Base-by-base conservation (phyloP, 176 grass and related monocot species). In the Carex cristatella region DNA sequence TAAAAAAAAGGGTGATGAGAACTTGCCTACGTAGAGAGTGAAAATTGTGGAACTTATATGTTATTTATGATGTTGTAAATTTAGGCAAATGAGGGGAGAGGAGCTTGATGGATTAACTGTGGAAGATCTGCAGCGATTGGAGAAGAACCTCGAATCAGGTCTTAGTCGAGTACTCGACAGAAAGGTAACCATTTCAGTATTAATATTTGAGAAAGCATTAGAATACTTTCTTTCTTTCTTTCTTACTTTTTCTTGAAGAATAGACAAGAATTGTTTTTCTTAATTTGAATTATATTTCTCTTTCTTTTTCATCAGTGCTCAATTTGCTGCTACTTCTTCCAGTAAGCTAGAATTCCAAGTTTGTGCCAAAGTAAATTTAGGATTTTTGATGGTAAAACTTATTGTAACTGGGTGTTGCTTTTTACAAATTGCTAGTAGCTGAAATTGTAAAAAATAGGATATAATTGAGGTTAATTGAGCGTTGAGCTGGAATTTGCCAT, bases 71-170 rank as follows among this genome's bases (percentile, higher is more conserved):
- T 14, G 2, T 69, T 79, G 51, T 55, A 82, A 33, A 32, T 77
- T 62, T 74, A 98, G 96, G 72, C 93, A 91, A 83, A 88, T 98
- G 96, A 95, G 93, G 87, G 96, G 96, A 75, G 91, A 98, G 85
- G 90, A 90, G 56, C 96, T 98, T 88, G 88, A 95, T 42, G 85
- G 83, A 44, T 80, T 95, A 46, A 92, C 83, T 89, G 75, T 92
- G 1, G 93, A 92, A 44, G 88, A 95, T 79, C 74, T 98, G 64
- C 89, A 92, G 49, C 85, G 77, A 76, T 88, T 98, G 69, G 96
- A 98, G 88, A 95, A 66, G 83, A 89, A 90, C 16, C 96, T 98
- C n/a, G 96, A 98, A 92, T 80, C 87, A 40, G 93, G 96, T 85
- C 84, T 98, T 40, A 85, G 64, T 42, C 86, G 87, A 44, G 91